Conservation (phyloP, 441 rosid species). For the Lagerstroemia fauriei region DNA sequence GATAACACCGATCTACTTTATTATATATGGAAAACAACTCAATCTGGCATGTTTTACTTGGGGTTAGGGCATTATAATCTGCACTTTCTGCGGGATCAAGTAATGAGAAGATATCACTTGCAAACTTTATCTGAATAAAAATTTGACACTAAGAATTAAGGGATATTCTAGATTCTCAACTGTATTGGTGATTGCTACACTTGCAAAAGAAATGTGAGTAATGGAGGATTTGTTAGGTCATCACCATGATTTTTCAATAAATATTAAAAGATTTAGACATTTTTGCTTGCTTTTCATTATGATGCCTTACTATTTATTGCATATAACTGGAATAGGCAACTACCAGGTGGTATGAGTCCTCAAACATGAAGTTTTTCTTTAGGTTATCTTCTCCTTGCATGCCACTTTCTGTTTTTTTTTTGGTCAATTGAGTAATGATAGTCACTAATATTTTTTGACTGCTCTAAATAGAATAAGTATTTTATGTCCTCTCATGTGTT, state of each 20-base stretch:
- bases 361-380: not conserved
- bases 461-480: not conserved
- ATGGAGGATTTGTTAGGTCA: not conserved
- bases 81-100: not conserved
- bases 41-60: not conserved
- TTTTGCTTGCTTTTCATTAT: not conserved
- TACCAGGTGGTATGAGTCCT: not conserved
- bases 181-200: not conserved
- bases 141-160: not conserved
- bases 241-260: not conserved
- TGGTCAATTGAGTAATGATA: not conserved
- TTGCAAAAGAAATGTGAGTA: not conserved
- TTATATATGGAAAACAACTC: not conserved
- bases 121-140: too few species aligned
- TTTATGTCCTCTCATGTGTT: not conserved
- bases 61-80: not conserved
- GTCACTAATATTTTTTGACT: not conserved
- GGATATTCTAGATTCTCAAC: not conserved
- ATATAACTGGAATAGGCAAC: not conserved
- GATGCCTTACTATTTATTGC: not conserved
- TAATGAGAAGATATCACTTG: too few species aligned
- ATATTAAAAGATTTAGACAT: too few species aligned
- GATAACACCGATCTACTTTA: not conserved
- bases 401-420: not conserved
- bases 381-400: not conserved